These are phyloP conservation scores for Astrothelium subdiscretum DNA, from an alignment of 495 filamentous ascomycete genomes.

Conservation along the genomic window DNA sequence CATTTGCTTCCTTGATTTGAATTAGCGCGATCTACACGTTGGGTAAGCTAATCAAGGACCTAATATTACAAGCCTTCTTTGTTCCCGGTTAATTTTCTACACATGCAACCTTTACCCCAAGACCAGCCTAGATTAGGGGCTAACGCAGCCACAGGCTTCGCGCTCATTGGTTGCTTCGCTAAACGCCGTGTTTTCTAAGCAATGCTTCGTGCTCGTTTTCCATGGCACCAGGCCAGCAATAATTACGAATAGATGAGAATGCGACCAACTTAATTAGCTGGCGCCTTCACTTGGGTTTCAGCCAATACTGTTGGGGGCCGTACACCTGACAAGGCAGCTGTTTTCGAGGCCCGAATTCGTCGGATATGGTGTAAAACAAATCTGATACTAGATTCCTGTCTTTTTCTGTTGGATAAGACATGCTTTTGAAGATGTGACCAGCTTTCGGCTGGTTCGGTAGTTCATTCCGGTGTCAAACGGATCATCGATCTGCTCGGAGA, in stretches of 20 bases:
- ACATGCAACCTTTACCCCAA: background rate
- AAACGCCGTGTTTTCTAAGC: background rate
- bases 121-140: background rate
- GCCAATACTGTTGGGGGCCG: conserved; percentile 1
- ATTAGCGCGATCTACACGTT: background rate
- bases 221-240: too few species aligned
- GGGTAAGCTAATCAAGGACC: background rate
- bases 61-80: background rate
- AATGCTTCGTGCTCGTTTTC: background rate
- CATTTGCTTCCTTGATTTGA: background rate
- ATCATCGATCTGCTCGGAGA: too few species aligned
- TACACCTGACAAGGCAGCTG: background rate
- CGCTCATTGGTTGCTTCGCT: background rate
- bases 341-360: background rate
- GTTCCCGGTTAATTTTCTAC: background rate
- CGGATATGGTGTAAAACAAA: background rate
- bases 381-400: background rate
- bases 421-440: too few species aligned
- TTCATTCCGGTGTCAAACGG: too few species aligned
- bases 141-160: background rate
- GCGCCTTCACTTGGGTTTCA: too few species aligned
- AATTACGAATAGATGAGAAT: background rate
- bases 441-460: too few species aligned
- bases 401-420: background rate
- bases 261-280: too few species aligned